Base-by-base conservation (phyloP, 306 rosid genomes). In the Cucumis melo region DNA sequence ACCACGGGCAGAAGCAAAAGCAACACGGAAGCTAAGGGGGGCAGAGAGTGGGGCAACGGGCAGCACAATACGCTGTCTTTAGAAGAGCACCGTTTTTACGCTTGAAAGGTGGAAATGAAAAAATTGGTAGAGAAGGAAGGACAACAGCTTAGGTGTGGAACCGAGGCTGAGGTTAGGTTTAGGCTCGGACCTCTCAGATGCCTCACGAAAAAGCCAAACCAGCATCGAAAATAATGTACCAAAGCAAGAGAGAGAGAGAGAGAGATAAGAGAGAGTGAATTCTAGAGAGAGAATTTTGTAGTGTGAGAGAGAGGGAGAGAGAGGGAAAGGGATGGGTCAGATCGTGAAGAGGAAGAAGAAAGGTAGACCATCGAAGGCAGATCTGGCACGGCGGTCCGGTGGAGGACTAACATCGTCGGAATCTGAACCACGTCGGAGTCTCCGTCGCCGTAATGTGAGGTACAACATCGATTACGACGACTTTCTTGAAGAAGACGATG, bases 261-360 rank as follows among this genome's bases (percentile, higher is more conserved):
- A 27, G 85, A 81, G 78, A 32, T 32, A 32, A 81, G 78, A 80
- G 74, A 20, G 19, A 81, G 56, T 54, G 68, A 5, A n/a, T 71
- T 82, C 20, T 85, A 81, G 88, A 85, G 80, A 80, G 86, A 83
- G 84, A 85, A 42, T 72, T 19, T 61, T 1, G 55, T 51, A 51
- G 56, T 51, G 19, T 50, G 48, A 51, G 81, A 75, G 77, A 65
- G 77, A 48, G 19, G 51, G 50, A 54, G 75, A 23, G 73, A 60
- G 80, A 74, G 73, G 24, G 83, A 13, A 44, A 61, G 73, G 73
- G 86, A 95, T 95, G 99, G 97, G 91, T 84, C 98, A 95, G 98
- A 95, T 95, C 98, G 99, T 88, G 87, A 85, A 87, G 88, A 85
- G 95, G 97, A 95, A 87, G 99, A 95, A 95, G 97, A 95, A 89